Percentiles rank a stretch among this genome's conserved stretches.
These are phyloP conservation scores for Pichia nakasei DNA, from an alignment of 805 yeast genomes.

Conservation along the genomic window DNA sequence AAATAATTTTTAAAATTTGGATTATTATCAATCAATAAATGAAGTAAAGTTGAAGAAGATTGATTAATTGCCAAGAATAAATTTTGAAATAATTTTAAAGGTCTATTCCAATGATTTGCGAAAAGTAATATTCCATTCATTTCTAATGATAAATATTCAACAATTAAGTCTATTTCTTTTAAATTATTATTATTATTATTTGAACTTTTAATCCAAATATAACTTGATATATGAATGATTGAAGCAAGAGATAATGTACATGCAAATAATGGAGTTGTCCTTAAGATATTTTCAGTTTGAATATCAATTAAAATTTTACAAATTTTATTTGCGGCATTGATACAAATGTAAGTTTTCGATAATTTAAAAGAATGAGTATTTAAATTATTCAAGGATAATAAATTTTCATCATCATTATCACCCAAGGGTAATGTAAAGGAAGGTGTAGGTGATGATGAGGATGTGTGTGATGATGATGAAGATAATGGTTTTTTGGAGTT, in stretches of 20 bases:
- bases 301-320: background rate
- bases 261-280: background rate
- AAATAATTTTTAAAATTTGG: background rate
- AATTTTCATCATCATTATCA: background rate
- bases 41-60: background rate
- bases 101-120: background rate
- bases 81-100: background rate
- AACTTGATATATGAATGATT: background rate
- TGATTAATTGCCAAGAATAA: background rate
- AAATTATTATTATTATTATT: background rate
- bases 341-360: background rate
- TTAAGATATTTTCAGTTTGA: background rate
- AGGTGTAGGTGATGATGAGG: background rate
- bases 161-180: background rate
- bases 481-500: too few species aligned
- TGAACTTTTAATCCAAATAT: background rate
- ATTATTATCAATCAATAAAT: background rate
- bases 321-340: background rate
- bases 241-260: background rate
- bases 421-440: background rate
- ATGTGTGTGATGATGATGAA: background rate
- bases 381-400: background rate
- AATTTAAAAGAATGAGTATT: background rate
- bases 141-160: background rate
- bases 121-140: background rate